These are phyloP conservation scores for Yamadazyma phyllophila DNA, from an alignment of 805 yeast genomes.

Conservation along the genomic window DNA sequence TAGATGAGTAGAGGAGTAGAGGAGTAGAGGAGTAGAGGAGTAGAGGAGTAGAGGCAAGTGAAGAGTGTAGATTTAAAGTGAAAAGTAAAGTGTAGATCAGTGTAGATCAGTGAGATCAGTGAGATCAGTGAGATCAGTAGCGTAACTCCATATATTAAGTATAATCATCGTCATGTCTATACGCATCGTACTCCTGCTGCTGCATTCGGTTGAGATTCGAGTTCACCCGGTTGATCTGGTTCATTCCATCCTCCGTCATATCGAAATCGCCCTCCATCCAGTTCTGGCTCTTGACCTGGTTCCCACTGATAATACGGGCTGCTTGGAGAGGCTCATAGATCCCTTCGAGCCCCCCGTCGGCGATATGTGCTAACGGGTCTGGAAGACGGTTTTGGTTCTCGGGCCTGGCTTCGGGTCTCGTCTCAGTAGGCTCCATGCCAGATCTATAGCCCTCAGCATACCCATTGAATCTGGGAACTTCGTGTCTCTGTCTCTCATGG, in stretches of 20 bases:
- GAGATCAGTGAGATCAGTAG: no score
- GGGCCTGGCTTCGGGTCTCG: no score
- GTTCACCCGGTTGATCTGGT: neutral
- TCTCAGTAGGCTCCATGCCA: no score
- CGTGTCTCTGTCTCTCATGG: neutral
- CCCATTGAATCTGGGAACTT: no score
- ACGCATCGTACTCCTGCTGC: constrained; percentile 41
- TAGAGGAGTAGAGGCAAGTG: no score
- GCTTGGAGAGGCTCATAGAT: constrained; percentile 35
- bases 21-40: no score
- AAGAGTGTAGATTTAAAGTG: no score
- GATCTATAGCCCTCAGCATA: no score
- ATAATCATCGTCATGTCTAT: constrained; percentile 39
- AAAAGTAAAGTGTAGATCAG: no score
- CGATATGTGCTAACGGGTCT: constrained; percentile 43
- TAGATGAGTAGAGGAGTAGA: no score
- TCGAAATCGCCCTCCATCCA: constrained; percentile 33
- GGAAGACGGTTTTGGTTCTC: constrained; percentile 28
- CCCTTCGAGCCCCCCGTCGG: constrained; percentile 35
- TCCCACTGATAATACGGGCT: constrained; percentile 40
- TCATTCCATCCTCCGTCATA: constrained; percentile 7
- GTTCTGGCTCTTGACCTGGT: constrained; percentile 31
- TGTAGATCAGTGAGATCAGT: no score
- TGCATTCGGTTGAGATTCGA: constrained; percentile 3
- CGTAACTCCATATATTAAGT: no score